Evolutionary conservation across 371 early-diverging fungal genomes (phyloP).

Genomic region (Phascolomyces articulosus): DNA sequence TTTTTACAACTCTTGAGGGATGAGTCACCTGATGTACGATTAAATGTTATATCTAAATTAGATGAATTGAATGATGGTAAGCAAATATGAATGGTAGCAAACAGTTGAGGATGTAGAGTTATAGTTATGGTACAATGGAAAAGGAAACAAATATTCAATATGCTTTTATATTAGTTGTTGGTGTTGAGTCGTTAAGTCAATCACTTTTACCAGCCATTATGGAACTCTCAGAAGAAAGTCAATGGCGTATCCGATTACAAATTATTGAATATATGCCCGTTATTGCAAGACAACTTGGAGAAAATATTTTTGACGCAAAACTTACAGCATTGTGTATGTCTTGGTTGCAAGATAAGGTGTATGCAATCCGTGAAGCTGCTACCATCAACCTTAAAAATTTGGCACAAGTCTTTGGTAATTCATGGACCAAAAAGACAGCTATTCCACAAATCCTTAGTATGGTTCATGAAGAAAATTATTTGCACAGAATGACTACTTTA

Average conservation of each 20-base stretch:
- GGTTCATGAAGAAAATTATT: constrained; percentile 87
- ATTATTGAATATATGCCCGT: constrained; percentile 98
- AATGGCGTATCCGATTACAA: constrained; percentile 98
- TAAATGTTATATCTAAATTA: constrained; percentile 97
- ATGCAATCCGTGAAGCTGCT: constrained; percentile 96
- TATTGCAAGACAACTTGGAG: constrained; percentile 95
- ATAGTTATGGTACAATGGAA: neutral
- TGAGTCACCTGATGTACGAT: constrained; percentile 95
- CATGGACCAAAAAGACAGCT: constrained; percentile 92
- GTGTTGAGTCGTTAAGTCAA: constrained; percentile 95
- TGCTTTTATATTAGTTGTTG: constrained; percentile 73
- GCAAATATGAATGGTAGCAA: neutral
- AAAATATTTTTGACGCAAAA: constrained; percentile 95
- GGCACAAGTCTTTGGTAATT: constrained; percentile 94
- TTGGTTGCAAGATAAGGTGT: constrained; percentile 97
- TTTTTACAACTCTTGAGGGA: constrained; percentile 96
- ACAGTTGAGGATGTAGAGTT: neutral
- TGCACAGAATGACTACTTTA: constrained; percentile 95
- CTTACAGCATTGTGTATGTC: constrained; percentile 91
- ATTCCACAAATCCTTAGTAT: constrained; percentile 92
- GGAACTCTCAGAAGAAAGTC: constrained; percentile 98
- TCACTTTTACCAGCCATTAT: constrained; percentile 97
- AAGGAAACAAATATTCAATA: neutral
- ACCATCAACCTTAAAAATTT: constrained; percentile 89
- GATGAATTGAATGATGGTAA: constrained; percentile 89